Evolutionary conservation across 495 filamentous ascomycete species (phyloP).

Genomic region (Xylaria cubensis): DNA sequence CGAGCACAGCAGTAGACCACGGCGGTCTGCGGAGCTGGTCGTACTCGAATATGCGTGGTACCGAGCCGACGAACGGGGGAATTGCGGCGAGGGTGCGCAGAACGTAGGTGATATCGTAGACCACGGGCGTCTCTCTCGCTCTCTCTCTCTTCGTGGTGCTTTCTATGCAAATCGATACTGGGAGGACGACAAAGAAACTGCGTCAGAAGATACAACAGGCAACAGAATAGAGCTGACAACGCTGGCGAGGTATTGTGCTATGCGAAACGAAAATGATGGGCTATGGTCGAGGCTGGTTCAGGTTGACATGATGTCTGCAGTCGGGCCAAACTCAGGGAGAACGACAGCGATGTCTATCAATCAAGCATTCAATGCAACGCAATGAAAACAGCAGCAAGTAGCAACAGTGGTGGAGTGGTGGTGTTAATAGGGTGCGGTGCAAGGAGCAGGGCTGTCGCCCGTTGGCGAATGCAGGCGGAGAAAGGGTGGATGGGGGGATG

Average conservation of each 20-base stretch:
- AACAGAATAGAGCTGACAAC: slow-evolving; percentile 21
- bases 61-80: slow-evolving; percentile 9
- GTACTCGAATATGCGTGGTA: slow-evolving; percentile 23
- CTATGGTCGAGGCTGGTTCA: neutral
- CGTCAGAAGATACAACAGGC: slow-evolving; percentile 16
- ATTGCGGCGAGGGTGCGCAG: slow-evolving; percentile 9
- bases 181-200: slow-evolving; percentile 8
- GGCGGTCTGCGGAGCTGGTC: slow-evolving; percentile 1
- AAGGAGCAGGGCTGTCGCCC: slow-evolving; percentile 23
- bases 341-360: slow-evolving; percentile 15
- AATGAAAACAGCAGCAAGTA: slow-evolving; percentile 19
- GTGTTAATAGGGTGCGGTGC: slow-evolving; percentile 13
- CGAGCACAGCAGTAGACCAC: neutral
- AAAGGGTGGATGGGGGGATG: slow-evolving; percentile 1
- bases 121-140: neutral
- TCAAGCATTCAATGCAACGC: slow-evolving; percentile 27
- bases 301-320: slow-evolving; percentile 11
- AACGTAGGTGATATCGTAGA: slow-evolving; percentile 14
- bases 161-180: slow-evolving; percentile 1
- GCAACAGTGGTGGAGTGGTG: slow-evolving; percentile 9
- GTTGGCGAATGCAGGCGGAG: slow-evolving; percentile 2
- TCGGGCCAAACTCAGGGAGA: neutral
- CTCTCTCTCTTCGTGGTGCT: slow-evolving; percentile 16
- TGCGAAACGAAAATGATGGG: slow-evolving; percentile 16
- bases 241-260: slow-evolving; percentile 21